Percentiles rank a stretch among this genome's conserved stretches.
Evolutionary conservation across 352 stramenopile genomes (phyloP).

Genomic region (Thraustotheca clavata): DNA sequence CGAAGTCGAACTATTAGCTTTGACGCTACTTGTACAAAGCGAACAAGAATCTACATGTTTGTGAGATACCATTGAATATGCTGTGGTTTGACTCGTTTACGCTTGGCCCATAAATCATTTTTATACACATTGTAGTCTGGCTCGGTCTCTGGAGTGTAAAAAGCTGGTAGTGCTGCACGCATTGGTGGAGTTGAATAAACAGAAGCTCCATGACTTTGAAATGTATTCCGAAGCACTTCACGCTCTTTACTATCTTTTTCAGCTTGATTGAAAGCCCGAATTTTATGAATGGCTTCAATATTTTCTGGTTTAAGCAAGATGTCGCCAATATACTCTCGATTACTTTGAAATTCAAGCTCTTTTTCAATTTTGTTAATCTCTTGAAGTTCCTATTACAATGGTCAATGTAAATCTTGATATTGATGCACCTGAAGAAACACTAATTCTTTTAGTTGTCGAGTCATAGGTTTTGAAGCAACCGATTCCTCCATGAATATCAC

Average conservation of each 20-base stretch:
- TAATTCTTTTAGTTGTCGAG: constrained; percentile 65
- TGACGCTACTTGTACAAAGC: constrained; percentile 51
- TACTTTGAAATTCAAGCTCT: constrained; percentile 79
- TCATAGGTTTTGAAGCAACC: constrained; percentile 32
- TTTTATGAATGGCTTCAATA: constrained; percentile 33
- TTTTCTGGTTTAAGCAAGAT: constrained; percentile 44
- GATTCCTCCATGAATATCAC: constrained; percentile 48
- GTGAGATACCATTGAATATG: not conserved
- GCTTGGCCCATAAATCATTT: constrained; percentile 78
- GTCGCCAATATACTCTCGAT: constrained; percentile 55
- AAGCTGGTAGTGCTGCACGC: constrained; percentile 33
- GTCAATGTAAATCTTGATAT: not conserved
- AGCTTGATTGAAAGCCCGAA: constrained; percentile 35
- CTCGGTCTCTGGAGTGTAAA: constrained; percentile 28
- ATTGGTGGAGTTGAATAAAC: constrained; percentile 27
- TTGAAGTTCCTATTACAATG: constrained; percentile 33
- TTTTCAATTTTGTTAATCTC: constrained; percentile 66
- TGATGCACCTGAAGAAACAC: constrained; percentile 52
- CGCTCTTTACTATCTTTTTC: constrained; percentile 30
- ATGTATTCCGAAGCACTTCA: constrained; percentile 36
- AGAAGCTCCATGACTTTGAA: constrained; percentile 31
- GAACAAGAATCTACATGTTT: constrained; percentile 46
- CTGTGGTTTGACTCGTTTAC: constrained; percentile 33
- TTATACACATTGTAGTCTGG: constrained; percentile 82
- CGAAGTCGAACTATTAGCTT: constrained; percentile 58